Conservation (phyloP, 208 protist genomes). For the Dictyostelium gargantuum region DNA sequence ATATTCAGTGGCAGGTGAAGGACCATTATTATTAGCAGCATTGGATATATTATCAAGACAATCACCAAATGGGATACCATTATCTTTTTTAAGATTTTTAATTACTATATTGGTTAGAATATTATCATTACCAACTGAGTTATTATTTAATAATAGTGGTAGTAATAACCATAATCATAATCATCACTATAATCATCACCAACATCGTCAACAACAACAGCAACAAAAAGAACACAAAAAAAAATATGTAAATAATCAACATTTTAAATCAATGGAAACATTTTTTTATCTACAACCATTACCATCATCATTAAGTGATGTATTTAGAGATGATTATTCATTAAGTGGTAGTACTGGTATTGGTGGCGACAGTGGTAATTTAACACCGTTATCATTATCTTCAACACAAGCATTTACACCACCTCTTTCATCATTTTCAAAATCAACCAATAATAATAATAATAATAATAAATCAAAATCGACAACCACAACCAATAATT, state of each 20-base stretch:
- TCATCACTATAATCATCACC: not conserved
- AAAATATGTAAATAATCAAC: not conserved
- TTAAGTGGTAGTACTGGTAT: not conserved
- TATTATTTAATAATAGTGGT: not conserved
- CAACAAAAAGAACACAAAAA: not conserved
- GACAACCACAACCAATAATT: not conserved
- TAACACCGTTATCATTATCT: not conserved
- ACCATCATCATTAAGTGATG: not conserved
- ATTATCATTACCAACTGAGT: not conserved
- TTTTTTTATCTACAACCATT: not conserved
- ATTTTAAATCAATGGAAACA: not conserved
- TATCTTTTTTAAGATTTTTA: slow-evolving; percentile 19
- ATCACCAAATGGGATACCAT: not conserved
- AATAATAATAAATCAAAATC: not conserved
- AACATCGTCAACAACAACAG: not conserved
- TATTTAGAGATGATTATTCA: not conserved
- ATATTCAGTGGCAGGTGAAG: not conserved
- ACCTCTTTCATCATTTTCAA: not conserved
- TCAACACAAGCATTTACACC: not conserved
- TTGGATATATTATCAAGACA: slow-evolving; percentile 28
- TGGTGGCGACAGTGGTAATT: not conserved
- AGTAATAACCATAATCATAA: not conserved
- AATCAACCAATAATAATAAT: not conserved
- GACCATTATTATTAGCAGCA: not conserved
- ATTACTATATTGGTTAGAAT: not conserved